These are phyloP conservation scores for Theileria luwenshuni DNA, from an alignment of 169 alveolate species.

Conservation along the genomic window DNA sequence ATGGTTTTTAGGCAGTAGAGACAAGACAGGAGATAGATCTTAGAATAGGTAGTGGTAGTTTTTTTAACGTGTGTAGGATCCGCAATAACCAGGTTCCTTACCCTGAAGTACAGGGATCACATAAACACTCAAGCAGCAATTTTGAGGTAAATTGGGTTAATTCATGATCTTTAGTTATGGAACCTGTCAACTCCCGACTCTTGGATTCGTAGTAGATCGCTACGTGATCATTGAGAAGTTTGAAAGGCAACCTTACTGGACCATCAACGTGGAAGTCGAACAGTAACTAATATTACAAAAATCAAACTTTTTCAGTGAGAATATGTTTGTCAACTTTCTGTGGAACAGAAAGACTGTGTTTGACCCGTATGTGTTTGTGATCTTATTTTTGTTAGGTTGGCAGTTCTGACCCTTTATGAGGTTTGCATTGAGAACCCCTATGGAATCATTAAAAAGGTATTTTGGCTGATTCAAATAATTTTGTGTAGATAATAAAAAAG, in stretches of 20 bases:
- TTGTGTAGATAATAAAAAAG: conserved; percentile 34
- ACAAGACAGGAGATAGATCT: conserved; percentile 97
- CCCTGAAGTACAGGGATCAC: conserved; percentile 68
- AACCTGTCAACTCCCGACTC: conserved; percentile 98
- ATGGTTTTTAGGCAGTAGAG: conserved; percentile 86
- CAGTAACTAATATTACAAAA: conserved; percentile 1
- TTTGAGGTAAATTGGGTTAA: conserved; percentile 26
- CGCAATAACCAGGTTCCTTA: conserved; percentile 81
- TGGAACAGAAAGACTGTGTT: conserved; percentile 79
- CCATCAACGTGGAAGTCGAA: conserved; percentile 79
- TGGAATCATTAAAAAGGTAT: conserved; percentile 70
- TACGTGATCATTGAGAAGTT: conserved; percentile 88
- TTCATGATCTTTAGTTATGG: conserved; percentile 90
- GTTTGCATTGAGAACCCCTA: conserved; percentile 69
- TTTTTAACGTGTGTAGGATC: conserved; percentile 56
- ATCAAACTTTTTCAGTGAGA: conserved; percentile 15
- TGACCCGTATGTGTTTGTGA: conserved; percentile 71
- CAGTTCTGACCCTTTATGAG: conserved; percentile 77
- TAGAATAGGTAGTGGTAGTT: conserved; percentile 82
- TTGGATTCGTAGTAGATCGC: conserved; percentile 98
- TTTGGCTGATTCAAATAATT: conserved; percentile 1
- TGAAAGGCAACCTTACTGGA: conserved; percentile 91
- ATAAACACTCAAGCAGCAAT: conserved; percentile 74
- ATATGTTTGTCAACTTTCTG: conserved; percentile 63
- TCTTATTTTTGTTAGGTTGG: conserved; percentile 72